These are phyloP conservation scores for Ilyonectria mors-panacis DNA, from an alignment of 2,329 filamentous ascomycete genomes.

Conservation along the genomic window DNA sequence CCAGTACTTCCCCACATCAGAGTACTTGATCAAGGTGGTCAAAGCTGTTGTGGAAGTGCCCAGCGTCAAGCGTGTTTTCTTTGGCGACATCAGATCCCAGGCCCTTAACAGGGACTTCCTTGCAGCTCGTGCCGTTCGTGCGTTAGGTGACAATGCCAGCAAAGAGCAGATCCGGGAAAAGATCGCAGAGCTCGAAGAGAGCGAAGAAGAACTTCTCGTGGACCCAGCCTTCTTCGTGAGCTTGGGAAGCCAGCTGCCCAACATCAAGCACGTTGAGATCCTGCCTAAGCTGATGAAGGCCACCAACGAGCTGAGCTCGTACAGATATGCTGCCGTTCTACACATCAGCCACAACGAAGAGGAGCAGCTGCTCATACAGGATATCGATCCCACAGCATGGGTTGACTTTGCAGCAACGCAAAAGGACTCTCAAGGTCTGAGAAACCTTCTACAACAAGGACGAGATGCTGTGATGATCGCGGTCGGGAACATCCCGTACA, in stretches of 20 bases:
- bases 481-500: constrained; percentile 45
- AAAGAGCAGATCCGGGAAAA: constrained; percentile 22
- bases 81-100: constrained; percentile 41
- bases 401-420: constrained; percentile 39
- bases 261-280: constrained; percentile 47
- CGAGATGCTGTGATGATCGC: constrained; percentile 18
- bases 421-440: constrained; percentile 23
- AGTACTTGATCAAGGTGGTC: constrained; percentile 41
- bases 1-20: constrained; percentile 47
- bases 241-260: constrained; percentile 38
- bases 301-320: constrained; percentile 49
- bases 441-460: constrained; percentile 15
- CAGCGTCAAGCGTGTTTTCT: constrained; percentile 31
- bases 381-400: constrained; percentile 34
- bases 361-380: constrained; percentile 18
- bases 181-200: constrained; percentile 28
- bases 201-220: constrained; percentile 42
- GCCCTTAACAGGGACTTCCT: constrained; percentile 36
- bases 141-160: constrained; percentile 1
- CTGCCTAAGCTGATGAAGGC: constrained; percentile 48
- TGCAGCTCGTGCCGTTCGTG: constrained; percentile 17
- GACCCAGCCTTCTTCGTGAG: constrained; percentile 45
- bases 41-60: constrained; percentile 29
- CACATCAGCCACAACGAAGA: constrained; percentile 33
- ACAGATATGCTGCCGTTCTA: constrained; percentile 49